These are phyloP conservation scores for Phtheirospermum japonicum DNA, from an alignment of 257 asterid genomes.

Conservation along the genomic window DNA sequence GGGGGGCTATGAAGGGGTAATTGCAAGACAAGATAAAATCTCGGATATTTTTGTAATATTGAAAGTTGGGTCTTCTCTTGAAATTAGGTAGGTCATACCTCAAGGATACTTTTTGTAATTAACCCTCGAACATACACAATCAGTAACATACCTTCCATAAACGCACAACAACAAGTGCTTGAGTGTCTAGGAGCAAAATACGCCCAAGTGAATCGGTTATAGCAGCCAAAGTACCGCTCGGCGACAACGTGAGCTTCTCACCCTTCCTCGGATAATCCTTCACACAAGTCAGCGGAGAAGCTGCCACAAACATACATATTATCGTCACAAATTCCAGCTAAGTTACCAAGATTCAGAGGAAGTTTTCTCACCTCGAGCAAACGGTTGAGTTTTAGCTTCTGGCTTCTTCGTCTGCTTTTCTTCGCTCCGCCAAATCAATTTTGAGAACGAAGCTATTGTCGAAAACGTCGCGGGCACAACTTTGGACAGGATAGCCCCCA, in stretches of 20 bases:
- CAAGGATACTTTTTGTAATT: neutral
- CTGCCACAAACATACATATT: conserved; percentile 45
- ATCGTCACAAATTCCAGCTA: conserved; percentile 20
- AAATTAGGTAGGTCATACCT: neutral
- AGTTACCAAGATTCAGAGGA: neutral
- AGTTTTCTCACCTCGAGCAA: conserved; percentile 68
- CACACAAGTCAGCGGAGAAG: conserved; percentile 84
- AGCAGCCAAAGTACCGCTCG: conserved; percentile 95
- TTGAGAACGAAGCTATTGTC: conserved; percentile 80
- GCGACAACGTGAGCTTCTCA: conserved; percentile 89
- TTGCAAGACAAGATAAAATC: neutral
- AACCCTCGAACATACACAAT: neutral
- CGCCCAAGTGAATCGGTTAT: conserved; percentile 98
- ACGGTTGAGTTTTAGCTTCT: conserved; percentile 72
- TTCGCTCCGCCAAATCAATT: conserved; percentile 86
- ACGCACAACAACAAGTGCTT: conserved; percentile 91
- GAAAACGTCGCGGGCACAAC: conserved; percentile 96
- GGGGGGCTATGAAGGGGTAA: neutral
- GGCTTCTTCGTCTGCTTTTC: conserved; percentile 46
- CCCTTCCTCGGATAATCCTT: conserved; percentile 97
- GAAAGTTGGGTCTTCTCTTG: neutral
- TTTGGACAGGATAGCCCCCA: conserved; percentile 93
- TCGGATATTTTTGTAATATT: neutral
- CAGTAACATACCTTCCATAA: conserved; percentile 74
- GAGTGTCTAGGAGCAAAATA: conserved; percentile 89